Conservation (phyloP, 352 stramenopile species). For the Aphanomyces euteiches region DNA sequence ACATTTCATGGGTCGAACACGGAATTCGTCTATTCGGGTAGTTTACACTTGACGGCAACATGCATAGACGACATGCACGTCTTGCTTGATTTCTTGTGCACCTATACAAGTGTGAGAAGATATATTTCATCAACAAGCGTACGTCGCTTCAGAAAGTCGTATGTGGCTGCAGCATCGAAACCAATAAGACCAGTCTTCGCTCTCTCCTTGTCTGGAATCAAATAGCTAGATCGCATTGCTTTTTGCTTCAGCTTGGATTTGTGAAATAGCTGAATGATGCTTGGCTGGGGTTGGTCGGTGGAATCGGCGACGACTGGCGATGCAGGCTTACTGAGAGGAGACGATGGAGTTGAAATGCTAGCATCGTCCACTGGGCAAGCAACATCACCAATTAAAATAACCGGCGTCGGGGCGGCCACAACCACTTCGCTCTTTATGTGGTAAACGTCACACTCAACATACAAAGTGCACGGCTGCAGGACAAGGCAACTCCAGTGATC, state of each 20-base stretch:
- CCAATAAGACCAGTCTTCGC: not conserved
- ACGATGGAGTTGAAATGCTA: not conserved
- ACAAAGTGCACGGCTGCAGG: not conserved
- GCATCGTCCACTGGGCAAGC: slow-evolving; percentile 6
- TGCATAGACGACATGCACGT: slow-evolving; percentile 25
- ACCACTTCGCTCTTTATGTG: slow-evolving; percentile 5
- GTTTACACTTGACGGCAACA: slow-evolving; percentile 4
- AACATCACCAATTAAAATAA: slow-evolving; percentile 28
- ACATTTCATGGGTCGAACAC: slow-evolving; percentile 8
- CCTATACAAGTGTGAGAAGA: slow-evolving; percentile 11
- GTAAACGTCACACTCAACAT: slow-evolving; percentile 22
- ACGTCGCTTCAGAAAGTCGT: slow-evolving; percentile 29
- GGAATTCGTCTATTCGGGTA: slow-evolving; percentile 5
- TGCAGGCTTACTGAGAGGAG: not conserved
- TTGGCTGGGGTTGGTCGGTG: not conserved
- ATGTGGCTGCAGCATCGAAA: slow-evolving; percentile 23
- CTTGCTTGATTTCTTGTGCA: slow-evolving; percentile 9
- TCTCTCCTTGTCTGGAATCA: not conserved
- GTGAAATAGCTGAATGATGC: slow-evolving; percentile 10
- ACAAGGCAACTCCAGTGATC: slow-evolving; percentile 2
- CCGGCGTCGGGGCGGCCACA: not conserved
- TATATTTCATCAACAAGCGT: not conserved
- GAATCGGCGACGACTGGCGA: not conserved
- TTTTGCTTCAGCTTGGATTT: not conserved
- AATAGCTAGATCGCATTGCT: slow-evolving; percentile 14